Conservation (phyloP, 2,329 filamentous ascomycete species). For the Fusarium devonianum region DNA sequence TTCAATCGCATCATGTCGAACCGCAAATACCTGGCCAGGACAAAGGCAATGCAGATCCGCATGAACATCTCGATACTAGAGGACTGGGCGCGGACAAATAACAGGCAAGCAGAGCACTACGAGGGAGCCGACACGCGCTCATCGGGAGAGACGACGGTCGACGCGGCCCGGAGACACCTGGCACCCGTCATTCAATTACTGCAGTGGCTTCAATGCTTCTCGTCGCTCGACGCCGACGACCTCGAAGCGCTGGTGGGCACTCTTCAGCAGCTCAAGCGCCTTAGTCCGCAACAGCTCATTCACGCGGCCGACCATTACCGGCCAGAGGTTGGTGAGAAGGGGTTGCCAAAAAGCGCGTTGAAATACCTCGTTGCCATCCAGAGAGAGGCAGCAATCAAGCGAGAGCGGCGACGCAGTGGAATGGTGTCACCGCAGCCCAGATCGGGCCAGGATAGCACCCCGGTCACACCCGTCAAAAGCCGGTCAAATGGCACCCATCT, state of each 20-base stretch:
- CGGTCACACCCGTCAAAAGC: slow-evolving; percentile 54
- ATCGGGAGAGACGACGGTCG: slow-evolving; percentile 85
- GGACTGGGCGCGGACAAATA: slow-evolving; percentile 95
- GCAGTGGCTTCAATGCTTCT: slow-evolving; percentile 98
- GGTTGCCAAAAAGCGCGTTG: slow-evolving; percentile 83
- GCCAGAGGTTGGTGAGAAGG: slow-evolving; percentile 93
- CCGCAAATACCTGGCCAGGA: slow-evolving; percentile 89
- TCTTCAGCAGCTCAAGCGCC: slow-evolving; percentile 82
- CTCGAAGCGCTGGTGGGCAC: slow-evolving; percentile 88
- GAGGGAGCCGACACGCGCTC: slow-evolving; percentile 88
- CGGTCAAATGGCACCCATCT: slow-evolving; percentile 54
- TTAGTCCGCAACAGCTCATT: slow-evolving; percentile 87
- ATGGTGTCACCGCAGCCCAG: slow-evolving; percentile 53
- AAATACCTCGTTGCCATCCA: slow-evolving; percentile 86
- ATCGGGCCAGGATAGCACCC: slow-evolving; percentile 48
- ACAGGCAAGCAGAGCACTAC: slow-evolving; percentile 92
- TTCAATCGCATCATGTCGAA: slow-evolving; percentile 99
- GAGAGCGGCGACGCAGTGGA: slow-evolving; percentile 60
- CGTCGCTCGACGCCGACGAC: slow-evolving; percentile 84
- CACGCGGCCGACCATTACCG: slow-evolving; percentile 93
- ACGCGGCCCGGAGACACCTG: slow-evolving; percentile 83
- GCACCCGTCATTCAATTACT: slow-evolving; percentile 91
- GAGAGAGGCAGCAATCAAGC: slow-evolving; percentile 71
- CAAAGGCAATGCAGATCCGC: slow-evolving; percentile 99
- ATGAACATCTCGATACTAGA: slow-evolving; percentile 97